Evolutionary conservation across 495 filamentous ascomycete genomes (phyloP).

Genomic region (Aspergillus sclerotioniger): DNA sequence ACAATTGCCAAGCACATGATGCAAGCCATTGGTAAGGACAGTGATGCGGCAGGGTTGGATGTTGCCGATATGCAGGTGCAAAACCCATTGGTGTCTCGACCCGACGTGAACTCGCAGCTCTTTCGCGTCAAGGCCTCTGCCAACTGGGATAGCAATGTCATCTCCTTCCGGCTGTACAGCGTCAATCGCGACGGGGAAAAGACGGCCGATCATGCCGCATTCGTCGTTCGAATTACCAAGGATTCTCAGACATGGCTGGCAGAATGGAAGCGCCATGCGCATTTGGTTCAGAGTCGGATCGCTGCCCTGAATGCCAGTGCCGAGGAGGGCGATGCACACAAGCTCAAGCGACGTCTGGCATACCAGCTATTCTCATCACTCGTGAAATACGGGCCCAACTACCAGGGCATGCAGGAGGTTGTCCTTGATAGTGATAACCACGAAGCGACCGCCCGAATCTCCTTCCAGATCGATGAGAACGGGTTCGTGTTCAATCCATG

Average conservation of each 20-base stretch:
- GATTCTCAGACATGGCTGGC: constrained; percentile 25
- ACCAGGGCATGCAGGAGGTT: constrained; percentile 72
- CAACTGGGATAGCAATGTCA: constrained; percentile 42
- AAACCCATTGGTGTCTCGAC: constrained; percentile 57
- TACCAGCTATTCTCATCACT: constrained; percentile 74
- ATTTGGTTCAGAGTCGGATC: constrained; percentile 55
- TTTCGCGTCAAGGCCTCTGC: constrained; percentile 30
- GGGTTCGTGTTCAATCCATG: constrained; percentile 64
- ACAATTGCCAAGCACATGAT: constrained; percentile 9
- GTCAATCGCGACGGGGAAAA: constrained; percentile 16
- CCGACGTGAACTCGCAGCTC: constrained; percentile 38
- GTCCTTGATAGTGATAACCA: constrained; percentile 68
- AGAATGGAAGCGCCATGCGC: constrained; percentile 55
- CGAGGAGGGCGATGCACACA: constrained; percentile 52
- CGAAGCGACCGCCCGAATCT: constrained; percentile 69
- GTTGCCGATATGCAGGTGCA: constrained; percentile 60
- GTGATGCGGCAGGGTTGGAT: constrained; percentile 36
- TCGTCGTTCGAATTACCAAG: constrained; percentile 34
- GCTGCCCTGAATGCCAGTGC: constrained; percentile 50
- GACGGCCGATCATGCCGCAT: constrained; percentile 49
- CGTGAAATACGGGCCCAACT: constrained; percentile 66
- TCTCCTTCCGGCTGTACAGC: constrained; percentile 27
- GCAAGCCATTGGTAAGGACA: background rate
- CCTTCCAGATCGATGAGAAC: constrained; percentile 63
- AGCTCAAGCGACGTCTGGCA: constrained; percentile 65